These are phyloP conservation scores for Pythium diclinum DNA, from an alignment of 352 stramenopile genomes.

Conservation along the genomic window DNA sequence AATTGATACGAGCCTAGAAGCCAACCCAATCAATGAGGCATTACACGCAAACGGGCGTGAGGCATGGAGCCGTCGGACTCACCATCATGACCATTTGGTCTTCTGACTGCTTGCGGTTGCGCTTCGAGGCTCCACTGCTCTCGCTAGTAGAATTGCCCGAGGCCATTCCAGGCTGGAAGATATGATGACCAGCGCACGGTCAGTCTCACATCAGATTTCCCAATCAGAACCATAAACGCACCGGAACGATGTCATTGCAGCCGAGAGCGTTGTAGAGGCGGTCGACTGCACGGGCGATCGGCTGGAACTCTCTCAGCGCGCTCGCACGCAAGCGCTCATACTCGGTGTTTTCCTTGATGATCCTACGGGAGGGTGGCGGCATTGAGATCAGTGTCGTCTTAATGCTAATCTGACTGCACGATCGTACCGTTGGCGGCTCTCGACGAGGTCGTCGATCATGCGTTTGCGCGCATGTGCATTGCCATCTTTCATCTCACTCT, in stretches of 20 bases:
- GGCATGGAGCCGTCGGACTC: background rate
- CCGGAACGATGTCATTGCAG: slow-evolving; percentile 78
- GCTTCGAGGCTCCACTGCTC: slow-evolving; percentile 32
- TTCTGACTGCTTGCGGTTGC: slow-evolving; percentile 61
- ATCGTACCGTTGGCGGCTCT: slow-evolving; percentile 62
- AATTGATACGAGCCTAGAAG: slow-evolving; percentile 73
- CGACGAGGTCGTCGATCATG: slow-evolving; percentile 70
- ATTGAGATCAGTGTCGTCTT: background rate
- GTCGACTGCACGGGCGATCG: slow-evolving; percentile 66
- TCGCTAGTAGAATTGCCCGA: slow-evolving; percentile 31
- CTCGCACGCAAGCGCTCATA: slow-evolving; percentile 61
- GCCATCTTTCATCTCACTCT: slow-evolving; percentile 61
- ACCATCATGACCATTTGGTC: slow-evolving; percentile 77
- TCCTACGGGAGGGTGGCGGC: slow-evolving; percentile 29
- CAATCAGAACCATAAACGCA: slow-evolving; percentile 17
- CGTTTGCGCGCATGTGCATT: slow-evolving; percentile 63
- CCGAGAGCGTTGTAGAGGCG: slow-evolving; percentile 73
- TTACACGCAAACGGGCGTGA: no score
- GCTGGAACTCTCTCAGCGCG: slow-evolving; percentile 66
- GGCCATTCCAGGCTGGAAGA: slow-evolving; percentile 22
- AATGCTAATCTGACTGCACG: background rate
- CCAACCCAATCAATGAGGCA: slow-evolving; percentile 1
- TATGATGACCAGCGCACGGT: background rate
- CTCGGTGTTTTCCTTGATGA: slow-evolving; percentile 73
- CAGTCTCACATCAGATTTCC: background rate